Evolutionary conservation across 352 stramenopile genomes (phyloP), one percentile per base, ranked within the genome.

Genomic region (Globisporangium echinulatum): DNA sequence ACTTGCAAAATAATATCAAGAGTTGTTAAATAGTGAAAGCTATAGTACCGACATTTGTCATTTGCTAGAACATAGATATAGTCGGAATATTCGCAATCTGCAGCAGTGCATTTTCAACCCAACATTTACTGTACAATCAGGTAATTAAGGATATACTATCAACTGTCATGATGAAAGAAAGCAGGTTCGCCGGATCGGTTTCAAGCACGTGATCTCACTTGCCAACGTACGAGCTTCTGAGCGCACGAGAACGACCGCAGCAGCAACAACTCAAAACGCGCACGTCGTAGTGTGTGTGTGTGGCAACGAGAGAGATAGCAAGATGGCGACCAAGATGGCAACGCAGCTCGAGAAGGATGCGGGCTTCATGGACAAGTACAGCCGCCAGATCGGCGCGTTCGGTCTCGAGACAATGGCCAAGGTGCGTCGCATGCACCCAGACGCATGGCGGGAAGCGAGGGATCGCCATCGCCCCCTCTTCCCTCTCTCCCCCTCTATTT

Each of bases 321-420:
- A 47, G 61, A 19, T 48, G 49, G 87, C 83, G 76, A 77, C 77
- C 54, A 61, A 63, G 44, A 90, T 89, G 83, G 79, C 84, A 58
- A 60, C 67, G 50, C 77, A 88, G 57, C 66, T 93, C 54, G 83
- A 93, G 64, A 82, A 74, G 54, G 82, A 97, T 85, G 88, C 89
- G 38, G 79, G 74, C 54, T 97, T 97, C 69, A 97, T 96, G 87
- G 87, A 97, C 81, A 96, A 96, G 71, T 97, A 96, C 81, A 96
- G 85, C 51, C 81, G 90, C 47, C 90, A 97, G 71, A 97, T 97
- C 69, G 90, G 88, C 65, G 88, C 90, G 37, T 97, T 96, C 62
- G 90, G 90, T 5, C 70, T 96, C 61, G 88, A 97, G 68, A 94
- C 87, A 43, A 96, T 96, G 85, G 88, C 85, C 58, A 97, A 97